These are phyloP conservation scores for Yarrowia bubula DNA, from an alignment of 805 yeast species.

Conservation along the genomic window DNA sequence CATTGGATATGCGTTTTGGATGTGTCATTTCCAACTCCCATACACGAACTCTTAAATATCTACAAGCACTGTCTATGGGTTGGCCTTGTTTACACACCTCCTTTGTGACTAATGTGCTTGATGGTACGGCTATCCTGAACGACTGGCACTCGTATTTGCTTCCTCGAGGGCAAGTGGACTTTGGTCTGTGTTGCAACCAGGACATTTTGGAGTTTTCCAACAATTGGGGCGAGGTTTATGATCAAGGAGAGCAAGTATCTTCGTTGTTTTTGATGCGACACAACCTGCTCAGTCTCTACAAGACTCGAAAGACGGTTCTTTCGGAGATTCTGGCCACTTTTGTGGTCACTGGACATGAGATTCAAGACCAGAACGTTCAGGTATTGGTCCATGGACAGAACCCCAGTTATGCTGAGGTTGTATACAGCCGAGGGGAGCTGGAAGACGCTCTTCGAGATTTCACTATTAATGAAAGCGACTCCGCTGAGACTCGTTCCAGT, in stretches of 20 bases:
- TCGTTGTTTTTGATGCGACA: slow-evolving; percentile 1
- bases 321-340: slow-evolving; percentile 6
- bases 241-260: not conserved
- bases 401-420: slow-evolving; percentile 1
- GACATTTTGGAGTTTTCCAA: slow-evolving; percentile 1
- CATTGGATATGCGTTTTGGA: not conserved
- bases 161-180: slow-evolving; percentile 4
- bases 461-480: not conserved
- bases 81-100: slow-evolving; percentile 18
- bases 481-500: not conserved
- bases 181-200: slow-evolving; percentile 10
- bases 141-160: slow-evolving; percentile 4
- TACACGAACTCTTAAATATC: slow-evolving; percentile 11
- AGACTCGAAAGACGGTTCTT: not conserved
- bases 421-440: slow-evolving; percentile 6
- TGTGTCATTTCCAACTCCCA: slow-evolving; percentile 22
- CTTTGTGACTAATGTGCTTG: slow-evolving; percentile 3
- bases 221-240: not conserved
- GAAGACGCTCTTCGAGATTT: not conserved
- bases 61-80: slow-evolving; percentile 15
- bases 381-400: slow-evolving; percentile 7
- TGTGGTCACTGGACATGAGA: slow-evolving; percentile 4
- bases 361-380: not conserved
- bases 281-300: not conserved
- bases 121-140: not conserved